A percentile compares a stretch with the other conserved stretches of the same genome.
These are phyloP conservation scores for Microbotryum violaceum DNA, from an alignment of 1,284 basidiomycete species.

Conservation along the genomic window DNA sequence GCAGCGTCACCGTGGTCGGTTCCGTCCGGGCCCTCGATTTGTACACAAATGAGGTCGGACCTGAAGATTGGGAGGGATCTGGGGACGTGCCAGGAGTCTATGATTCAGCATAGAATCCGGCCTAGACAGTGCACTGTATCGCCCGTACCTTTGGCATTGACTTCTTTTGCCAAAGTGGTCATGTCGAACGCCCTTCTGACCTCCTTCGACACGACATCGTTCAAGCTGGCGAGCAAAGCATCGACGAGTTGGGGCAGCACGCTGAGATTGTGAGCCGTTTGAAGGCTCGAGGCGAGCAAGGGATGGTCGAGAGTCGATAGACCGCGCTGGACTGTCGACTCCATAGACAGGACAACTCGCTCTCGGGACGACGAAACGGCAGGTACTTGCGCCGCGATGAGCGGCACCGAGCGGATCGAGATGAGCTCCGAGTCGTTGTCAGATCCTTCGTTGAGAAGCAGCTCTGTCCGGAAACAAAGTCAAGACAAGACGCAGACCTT, in stretches of 20 bases:
- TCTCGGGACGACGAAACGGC: constrained; percentile 62
- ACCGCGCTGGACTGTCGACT: constrained; percentile 71
- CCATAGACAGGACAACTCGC: constrained; percentile 73
- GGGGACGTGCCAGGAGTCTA: not conserved
- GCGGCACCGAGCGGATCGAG: constrained; percentile 60
- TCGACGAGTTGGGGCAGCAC: constrained; percentile 75
- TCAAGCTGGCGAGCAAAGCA: constrained; percentile 69
- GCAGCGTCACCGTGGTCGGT: constrained; percentile 69
- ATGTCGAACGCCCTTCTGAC: constrained; percentile 58
- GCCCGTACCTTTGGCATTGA: constrained; percentile 58
- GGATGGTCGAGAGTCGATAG: constrained; percentile 71
- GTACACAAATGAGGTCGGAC: constrained; percentile 46
- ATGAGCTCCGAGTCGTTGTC: constrained; percentile 18
- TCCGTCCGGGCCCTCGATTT: constrained; percentile 73
- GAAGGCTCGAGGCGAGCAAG: constrained; percentile 78
- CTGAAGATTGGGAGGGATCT: not conserved
- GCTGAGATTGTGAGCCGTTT: constrained; percentile 87
- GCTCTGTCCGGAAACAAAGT: constrained; percentile 6
- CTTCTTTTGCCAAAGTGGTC: constrained; percentile 72
- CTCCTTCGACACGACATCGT: constrained; percentile 61
- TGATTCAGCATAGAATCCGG: not conserved
- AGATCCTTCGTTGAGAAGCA: constrained; percentile 12
- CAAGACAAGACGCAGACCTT: not conserved
- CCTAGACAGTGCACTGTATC: not conserved
- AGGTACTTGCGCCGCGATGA: constrained; percentile 60